A percentile compares a stretch with the other conserved stretches of the same genome.
Conservation (phyloP, 305 asterid genomes). For the Withania somnifera region DNA sequence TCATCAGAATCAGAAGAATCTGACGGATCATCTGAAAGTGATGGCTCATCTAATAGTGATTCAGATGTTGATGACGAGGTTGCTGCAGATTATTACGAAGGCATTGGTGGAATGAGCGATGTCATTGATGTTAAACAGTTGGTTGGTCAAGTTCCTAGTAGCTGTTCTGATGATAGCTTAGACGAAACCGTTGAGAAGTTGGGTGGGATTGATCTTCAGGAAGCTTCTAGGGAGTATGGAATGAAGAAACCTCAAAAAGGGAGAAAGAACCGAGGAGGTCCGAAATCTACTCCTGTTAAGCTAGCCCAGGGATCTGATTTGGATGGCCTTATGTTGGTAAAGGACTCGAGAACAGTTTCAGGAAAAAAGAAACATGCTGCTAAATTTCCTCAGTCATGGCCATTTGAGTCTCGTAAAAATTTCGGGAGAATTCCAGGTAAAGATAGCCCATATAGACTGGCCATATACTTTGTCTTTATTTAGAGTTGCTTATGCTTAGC, state of each 20-base stretch:
- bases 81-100: constrained; percentile 79
- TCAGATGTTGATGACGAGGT: constrained; percentile 77
- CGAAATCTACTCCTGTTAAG: constrained; percentile 20
- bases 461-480: background rate
- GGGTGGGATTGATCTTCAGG: constrained; percentile 71
- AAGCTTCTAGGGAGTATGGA: constrained; percentile 68
- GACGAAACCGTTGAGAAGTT: constrained; percentile 47
- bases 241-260: constrained; percentile 26
- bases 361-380: constrained; percentile 65
- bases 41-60: constrained; percentile 38
- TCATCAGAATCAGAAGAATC: constrained; percentile 45
- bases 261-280: constrained; percentile 24
- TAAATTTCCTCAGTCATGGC: constrained; percentile 54
- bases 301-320: constrained; percentile 23
- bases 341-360: constrained; percentile 59
- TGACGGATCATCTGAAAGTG: constrained; percentile 40
- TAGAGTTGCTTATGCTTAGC: background rate
- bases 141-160: constrained; percentile 28
- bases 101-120: constrained; percentile 50
- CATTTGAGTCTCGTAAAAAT: constrained; percentile 47
- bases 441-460: background rate
- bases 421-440: constrained; percentile 56
- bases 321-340: constrained; percentile 53
- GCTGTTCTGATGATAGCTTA: constrained; percentile 29
- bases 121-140: constrained; percentile 45